phyloP scores from a whole-genome alignment of 2,329 filamentous ascomycete genomes.

The Madurella mycetomatis region DNA sequence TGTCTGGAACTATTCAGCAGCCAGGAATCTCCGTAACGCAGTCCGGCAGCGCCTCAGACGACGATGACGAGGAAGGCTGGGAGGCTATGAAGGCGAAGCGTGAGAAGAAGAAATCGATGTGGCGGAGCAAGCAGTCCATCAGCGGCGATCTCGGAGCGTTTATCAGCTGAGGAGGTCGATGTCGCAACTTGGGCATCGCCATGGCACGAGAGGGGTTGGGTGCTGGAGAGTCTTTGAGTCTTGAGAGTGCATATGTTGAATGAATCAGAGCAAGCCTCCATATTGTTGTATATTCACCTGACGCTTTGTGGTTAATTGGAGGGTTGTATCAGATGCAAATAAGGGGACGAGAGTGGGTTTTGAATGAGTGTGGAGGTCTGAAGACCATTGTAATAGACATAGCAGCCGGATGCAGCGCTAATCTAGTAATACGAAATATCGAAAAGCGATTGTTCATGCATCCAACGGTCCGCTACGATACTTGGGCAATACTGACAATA shows the following conservation, averaged over 20 bases:
- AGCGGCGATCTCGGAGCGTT: slow-evolving; percentile 46
- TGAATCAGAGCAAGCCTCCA: neutral
- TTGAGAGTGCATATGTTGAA: slow-evolving; percentile 1
- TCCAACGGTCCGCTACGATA: neutral
- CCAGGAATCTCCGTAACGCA: slow-evolving; percentile 37
- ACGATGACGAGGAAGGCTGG: slow-evolving; percentile 65
- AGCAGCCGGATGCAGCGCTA: slow-evolving; percentile 25
- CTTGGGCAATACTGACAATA: slow-evolving; percentile 11
- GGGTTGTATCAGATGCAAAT: neutral
- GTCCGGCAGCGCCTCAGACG: slow-evolving; percentile 49
- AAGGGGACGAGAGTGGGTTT: neutral
- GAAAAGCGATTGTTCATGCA: slow-evolving; percentile 8
- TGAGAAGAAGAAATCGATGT: slow-evolving; percentile 62
- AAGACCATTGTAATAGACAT: slow-evolving; percentile 28
- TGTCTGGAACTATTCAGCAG: slow-evolving; percentile 39
- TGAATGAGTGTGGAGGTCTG: slow-evolving; percentile 2
- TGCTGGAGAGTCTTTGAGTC: neutral
- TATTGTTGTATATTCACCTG: slow-evolving; percentile 11
- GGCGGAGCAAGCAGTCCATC: slow-evolving; percentile 57
- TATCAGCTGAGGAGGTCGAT: slow-evolving; percentile 34
- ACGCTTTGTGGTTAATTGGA: neutral
- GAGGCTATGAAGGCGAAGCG: slow-evolving; percentile 66
- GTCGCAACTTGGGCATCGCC: neutral
- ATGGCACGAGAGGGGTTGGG: neutral
- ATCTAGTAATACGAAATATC: slow-evolving; percentile 26